Evolutionary conservation across 768 basidiomycete genomes (phyloP), one percentile per base, ranked within the genome.

Genomic region (Tricholoma matsutake): DNA sequence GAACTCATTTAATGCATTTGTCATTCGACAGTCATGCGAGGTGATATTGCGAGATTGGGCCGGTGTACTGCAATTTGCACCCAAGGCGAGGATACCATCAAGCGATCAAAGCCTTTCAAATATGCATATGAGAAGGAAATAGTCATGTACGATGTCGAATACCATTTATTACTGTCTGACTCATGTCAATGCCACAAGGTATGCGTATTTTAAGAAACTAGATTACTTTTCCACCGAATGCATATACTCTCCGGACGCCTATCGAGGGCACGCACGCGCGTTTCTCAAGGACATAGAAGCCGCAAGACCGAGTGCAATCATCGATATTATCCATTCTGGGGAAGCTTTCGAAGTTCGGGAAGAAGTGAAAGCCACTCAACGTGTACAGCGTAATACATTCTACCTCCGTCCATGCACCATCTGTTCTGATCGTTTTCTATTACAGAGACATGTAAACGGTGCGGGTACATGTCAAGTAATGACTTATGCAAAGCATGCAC

Each of bases 61-160:
- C 83, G 97, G 56, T 98, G 97, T 74, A 98, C 96, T 1, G 80
- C 87, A 39, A 96, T 99, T 62, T 96, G 94, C 61, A 99, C 97
- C 0, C 88, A 94, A 71, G 94, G 94, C 41, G 96, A 97, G 72
- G 94, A 97, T 68, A 96, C 94, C 1, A 98, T 98, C 72, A 93
- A 88, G 72, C 85, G 97, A 59, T 95, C 92, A 54, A 99, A 99
- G 76, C 97, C 97, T n/a, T 98, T 99, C 83, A 98, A 98, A 72
- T 99, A 98, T 70, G 90, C 94, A 0, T 98, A 98, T 68, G 97
- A 99, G 78, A 99, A 99, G 76, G 97, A 99, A 77, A 98, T 99
- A 32, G 97, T 99, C 63, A 98, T 99, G 97, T 94, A 65, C 64
- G 84, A 74, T 39, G 4, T 28, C 45, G n/a, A 34, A 47, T 65